Conservation (phyloP, 2,329 filamentous ascomycete species). For the Penicillium sp. region DNA sequence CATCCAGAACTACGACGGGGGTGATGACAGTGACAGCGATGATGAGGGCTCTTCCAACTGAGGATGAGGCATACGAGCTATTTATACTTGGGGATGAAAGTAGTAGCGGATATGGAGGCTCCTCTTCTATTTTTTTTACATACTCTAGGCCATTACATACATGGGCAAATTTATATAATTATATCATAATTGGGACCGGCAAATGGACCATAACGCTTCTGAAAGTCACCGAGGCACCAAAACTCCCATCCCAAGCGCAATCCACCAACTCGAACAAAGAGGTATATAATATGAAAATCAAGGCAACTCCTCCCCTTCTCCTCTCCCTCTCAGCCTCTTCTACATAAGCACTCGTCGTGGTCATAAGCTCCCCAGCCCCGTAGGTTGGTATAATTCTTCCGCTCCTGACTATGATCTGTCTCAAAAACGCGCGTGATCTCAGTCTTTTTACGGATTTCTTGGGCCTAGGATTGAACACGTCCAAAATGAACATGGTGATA, state of each 20-base stretch:
- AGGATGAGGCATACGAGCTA: neutral
- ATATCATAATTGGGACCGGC: neutral
- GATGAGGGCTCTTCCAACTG: neutral
- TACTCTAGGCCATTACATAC: neutral
- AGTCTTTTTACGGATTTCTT: slow-evolving; percentile 5
- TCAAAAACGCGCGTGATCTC: slow-evolving; percentile 9
- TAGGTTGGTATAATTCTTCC: slow-evolving; percentile 4
- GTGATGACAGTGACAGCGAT: neutral
- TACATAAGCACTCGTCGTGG: neutral
- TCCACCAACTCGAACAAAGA: no score
- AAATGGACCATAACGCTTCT: neutral
- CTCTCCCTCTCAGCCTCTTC: neutral
- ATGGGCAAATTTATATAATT: neutral
- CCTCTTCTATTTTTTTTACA: neutral
- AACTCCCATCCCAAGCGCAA: no score
- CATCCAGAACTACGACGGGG: neutral
- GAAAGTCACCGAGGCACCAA: no score
- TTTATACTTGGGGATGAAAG: neutral
- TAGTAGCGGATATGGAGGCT: neutral
- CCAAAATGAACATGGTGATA: slow-evolving; percentile 26
- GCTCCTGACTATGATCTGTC: slow-evolving; percentile 6
- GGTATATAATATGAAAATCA: no score
- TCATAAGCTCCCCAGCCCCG: slow-evolving; percentile 4
- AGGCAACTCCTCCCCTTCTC: neutral
- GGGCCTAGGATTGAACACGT: slow-evolving; percentile 14